Base-by-base conservation (phyloP, 805 yeast genomes). In the Nadsonia fulvescens region DNA sequence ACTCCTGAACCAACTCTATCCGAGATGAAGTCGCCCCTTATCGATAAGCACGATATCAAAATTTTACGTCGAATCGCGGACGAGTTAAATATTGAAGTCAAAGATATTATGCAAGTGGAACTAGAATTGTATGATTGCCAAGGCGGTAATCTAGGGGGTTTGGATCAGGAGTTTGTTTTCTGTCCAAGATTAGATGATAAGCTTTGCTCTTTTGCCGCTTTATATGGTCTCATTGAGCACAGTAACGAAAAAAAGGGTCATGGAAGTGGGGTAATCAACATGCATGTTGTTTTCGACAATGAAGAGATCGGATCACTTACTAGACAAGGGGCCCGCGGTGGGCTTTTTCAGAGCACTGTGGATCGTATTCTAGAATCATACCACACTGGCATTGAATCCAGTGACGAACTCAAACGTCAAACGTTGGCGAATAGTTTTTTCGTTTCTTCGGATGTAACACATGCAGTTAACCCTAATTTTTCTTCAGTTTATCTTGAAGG, bases 151-250 rank as follows among this genome's bases (percentile, higher is more conserved):
- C 51, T 73, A 34, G 91, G 89, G 32, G 93, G 93, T 4, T 53
- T 81, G 35, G 66, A 67, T 37, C 59, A 66, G 36, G 93, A 79
- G 39, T 77, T 78, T 48, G 46, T 79, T 29, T 75, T 65, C 49
- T 75, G 79, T 6, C 92, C 93, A 23, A 65, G 93, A 44, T 56
- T 79, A 25, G 93, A 79, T 46, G 93, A 79, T 52, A 66, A 89
- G 52, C 60, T 77, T 34, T 77, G 92, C 51, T 68, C 83, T 1
- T 79, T 54, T 44, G 66, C 86, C 9, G 89, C 82, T 6, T 46
- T 73, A 30, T 46, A 56, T 25, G 70, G 61, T 35, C 53, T 51
- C 20, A 44, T 66, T 5, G 44, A 35, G 11, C 46, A 49, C 23
- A 39, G 43, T 15, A n/a, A n/a, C n/a, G n/a, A n/a, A n/a, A n/a